Conservation (phyloP, 345 rosid species). For the Acer saccharum region DNA sequence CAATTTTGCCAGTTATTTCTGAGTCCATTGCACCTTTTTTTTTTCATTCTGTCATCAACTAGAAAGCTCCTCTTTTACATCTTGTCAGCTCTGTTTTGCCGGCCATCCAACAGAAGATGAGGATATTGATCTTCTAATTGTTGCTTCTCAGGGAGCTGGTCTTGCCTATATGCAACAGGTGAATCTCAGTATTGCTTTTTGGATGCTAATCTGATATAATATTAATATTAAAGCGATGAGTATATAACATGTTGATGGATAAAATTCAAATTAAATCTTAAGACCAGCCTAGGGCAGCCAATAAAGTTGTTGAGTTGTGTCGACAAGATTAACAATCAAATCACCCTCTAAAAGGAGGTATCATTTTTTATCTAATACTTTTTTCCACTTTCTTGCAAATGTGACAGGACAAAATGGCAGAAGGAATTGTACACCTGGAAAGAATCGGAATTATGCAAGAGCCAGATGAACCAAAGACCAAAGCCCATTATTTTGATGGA, state of each 20-base stretch:
- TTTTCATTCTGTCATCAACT: slow-evolving; percentile 12
- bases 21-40: background rate
- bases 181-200: background rate
- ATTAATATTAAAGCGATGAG: background rate
- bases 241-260: background rate
- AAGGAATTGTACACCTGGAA: slow-evolving; percentile 74
- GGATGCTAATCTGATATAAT: background rate
- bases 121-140: slow-evolving; percentile 63
- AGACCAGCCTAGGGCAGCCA: background rate
- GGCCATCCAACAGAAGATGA: slow-evolving; percentile 50
- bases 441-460: slow-evolving; percentile 67
- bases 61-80: slow-evolving; percentile 14
- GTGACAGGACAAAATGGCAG: slow-evolving; percentile 64
- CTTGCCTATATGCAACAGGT: slow-evolving; percentile 70
- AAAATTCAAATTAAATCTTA: background rate
- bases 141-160: slow-evolving; percentile 87
- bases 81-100: slow-evolving; percentile 51
- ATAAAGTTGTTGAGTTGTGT: background rate
- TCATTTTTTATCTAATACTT: background rate
- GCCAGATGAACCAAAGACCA: slow-evolving; percentile 70
- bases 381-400: background rate
- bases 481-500: slow-evolving; percentile 74
- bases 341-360: background rate
- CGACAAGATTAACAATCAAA: background rate
- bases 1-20: slow-evolving; percentile 13